A percentile compares a stretch with the other conserved stretches of the same genome.
Conservation (phyloP, 2,329 filamentous ascomycete genomes). For the Hypoxylon rubiginosum region DNA sequence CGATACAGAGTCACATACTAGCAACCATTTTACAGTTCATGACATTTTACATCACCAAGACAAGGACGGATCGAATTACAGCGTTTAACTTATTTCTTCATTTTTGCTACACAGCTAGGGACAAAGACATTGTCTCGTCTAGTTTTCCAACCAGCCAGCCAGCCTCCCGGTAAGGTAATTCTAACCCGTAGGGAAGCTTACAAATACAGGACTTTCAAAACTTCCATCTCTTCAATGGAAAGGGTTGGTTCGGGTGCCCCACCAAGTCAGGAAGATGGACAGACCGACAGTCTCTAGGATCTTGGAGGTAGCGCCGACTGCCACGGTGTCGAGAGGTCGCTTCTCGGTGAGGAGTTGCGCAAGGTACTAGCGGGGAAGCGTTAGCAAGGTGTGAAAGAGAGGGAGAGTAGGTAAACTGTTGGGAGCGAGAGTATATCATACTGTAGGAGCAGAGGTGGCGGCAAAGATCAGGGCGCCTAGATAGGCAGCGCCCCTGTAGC, state of each 20-base stretch:
- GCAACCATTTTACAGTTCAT: neutral
- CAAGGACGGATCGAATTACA: neutral
- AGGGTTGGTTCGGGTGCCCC: constrained; percentile 94
- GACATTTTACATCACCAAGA: neutral
- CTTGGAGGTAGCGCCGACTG: constrained; percentile 85
- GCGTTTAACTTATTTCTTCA: neutral
- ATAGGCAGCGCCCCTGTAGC: constrained; percentile 97
- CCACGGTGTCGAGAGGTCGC: constrained; percentile 89
- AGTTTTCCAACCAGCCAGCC: constrained; percentile 16
- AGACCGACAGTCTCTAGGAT: constrained; percentile 94
- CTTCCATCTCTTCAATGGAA: constrained; percentile 73
- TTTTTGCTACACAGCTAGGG: neutral
- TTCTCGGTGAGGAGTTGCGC: constrained; percentile 91
- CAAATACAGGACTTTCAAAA: constrained; percentile 36
- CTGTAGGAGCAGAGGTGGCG: constrained; percentile 87
- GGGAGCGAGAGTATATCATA: constrained; percentile 64
- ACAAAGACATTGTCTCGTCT: constrained; percentile 6
- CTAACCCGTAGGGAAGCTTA: constrained; percentile 36
- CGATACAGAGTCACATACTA: neutral
- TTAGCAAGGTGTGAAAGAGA: constrained; percentile 4
- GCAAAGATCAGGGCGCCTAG: constrained; percentile 92
- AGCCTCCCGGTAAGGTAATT: neutral
- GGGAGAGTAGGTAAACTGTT: neutral
- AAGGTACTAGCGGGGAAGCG: constrained; percentile 74
- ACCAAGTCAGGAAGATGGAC: constrained; percentile 94